A percentile compares a stretch with the other conserved stretches of the same genome.
Evolutionary conservation across 176 grass and related monocot species (phyloP).

Genomic region (Oryza glumipatula): DNA sequence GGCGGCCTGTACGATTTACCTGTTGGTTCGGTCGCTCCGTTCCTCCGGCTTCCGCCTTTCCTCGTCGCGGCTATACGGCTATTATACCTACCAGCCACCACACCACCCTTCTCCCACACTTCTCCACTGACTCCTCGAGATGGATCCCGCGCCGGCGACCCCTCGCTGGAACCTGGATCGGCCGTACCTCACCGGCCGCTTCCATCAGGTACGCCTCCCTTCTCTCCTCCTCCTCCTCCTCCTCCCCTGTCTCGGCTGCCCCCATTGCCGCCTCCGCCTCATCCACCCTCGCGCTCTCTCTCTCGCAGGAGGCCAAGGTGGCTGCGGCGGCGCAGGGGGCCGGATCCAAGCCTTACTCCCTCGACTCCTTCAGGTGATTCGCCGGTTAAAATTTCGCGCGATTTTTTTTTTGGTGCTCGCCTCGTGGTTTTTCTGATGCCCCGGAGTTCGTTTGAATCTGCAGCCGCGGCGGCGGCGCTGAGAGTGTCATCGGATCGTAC

Average conservation of each 20-base stretch:
- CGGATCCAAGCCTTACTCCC: slow-evolving; percentile 65
- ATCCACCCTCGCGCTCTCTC: not conserved
- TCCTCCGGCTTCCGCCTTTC: too few species aligned
- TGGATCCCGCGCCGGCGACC: slow-evolving; percentile 67
- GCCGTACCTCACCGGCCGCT: slow-evolving; percentile 88
- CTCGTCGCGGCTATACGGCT: too few species aligned
- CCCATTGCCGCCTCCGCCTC: slow-evolving; percentile 17
- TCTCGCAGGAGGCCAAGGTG: slow-evolving; percentile 69
- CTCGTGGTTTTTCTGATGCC: slow-evolving; percentile 38
- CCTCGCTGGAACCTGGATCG: slow-evolving; percentile 91
- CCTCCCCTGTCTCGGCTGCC: too few species aligned
- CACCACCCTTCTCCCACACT: too few species aligned
- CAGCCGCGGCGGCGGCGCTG: slow-evolving; percentile 58
- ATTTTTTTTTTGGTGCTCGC: not conserved
- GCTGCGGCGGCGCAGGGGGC: slow-evolving; percentile 45
- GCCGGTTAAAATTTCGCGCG: not conserved
- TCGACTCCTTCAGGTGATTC: slow-evolving; percentile 64
- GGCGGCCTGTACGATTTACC: too few species aligned
- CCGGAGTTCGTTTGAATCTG: slow-evolving; percentile 39
- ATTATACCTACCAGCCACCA: too few species aligned
- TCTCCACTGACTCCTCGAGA: slow-evolving; percentile 4
- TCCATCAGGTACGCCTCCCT: slow-evolving; percentile 69
- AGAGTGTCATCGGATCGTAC: slow-evolving; percentile 87
- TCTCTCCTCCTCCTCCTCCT: too few species aligned
- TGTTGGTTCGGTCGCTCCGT: too few species aligned